Evolutionary conservation across 2,329 filamentous ascomycete species (phyloP), one percentile per base, ranked within the genome.

Genomic region (Aureobasidium sp.): DNA sequence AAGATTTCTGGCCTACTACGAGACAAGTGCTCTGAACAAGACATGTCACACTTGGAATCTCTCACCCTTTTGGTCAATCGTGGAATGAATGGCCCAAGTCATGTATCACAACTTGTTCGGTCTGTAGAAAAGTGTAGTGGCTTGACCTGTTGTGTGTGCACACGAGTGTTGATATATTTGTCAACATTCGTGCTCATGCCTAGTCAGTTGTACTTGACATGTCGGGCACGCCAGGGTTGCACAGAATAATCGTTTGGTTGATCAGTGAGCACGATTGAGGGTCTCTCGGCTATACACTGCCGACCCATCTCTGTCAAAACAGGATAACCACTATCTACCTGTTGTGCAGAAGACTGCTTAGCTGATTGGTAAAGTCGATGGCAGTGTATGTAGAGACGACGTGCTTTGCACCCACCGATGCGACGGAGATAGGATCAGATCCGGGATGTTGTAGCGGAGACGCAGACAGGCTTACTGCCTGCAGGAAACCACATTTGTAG

Each of bases 401-500:
- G 42, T 37, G 31, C 42, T 37, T 17, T 27, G 34, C 42, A 39
- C 34, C 34, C 42, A 39, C 34, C 34, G 34, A 34, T 11, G 17
- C 27, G 42, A 58, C n/a, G 31, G 17, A 57, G 39, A 48, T 15
- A n/a, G 51, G 51, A 49, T 34, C 45, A 25, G 45, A 51, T 60
- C 36, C 31, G 57, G 45, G 45, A 31, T 31, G 25, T 41, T 60
- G 34, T 51, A 34, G 57, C 45, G 27, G 57, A 29, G 56, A 49
- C 56, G 56, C 42, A 41, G 42, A 59, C 39, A 60, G 57, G 57
- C 45, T 60, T 34, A 45, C 57, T 60, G 45, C 57, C 45, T 60
- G 57, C 57, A 60, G 39, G 44, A 34, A 31, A 25, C 57, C 45
- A 34, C 14, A 51, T 60, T 22, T 42, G 57, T 60, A 29, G 39